These are phyloP conservation scores for Cyberlindnera meyerae DNA, from an alignment of 805 yeast genomes.

Conservation along the genomic window DNA sequence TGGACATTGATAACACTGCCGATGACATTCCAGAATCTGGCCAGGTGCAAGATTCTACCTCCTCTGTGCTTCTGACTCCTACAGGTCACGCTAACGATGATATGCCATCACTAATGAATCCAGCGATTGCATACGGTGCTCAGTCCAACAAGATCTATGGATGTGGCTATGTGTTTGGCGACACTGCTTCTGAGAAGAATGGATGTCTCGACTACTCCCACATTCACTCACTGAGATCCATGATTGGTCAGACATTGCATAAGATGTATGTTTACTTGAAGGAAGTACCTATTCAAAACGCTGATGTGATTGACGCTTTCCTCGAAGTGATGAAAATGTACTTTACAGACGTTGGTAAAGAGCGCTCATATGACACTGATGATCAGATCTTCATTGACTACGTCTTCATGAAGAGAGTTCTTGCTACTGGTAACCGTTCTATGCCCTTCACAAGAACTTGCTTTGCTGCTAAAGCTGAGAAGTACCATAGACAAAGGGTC, in stretches of 20 bases:
- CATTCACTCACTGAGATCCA: slow-evolving; percentile 57
- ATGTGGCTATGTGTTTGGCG: slow-evolving; percentile 61
- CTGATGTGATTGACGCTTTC: slow-evolving; percentile 55
- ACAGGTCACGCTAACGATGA: slow-evolving; percentile 28
- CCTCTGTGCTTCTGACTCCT: slow-evolving; percentile 30
- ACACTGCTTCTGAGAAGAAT: slow-evolving; percentile 40
- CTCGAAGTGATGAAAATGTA: slow-evolving; percentile 66
- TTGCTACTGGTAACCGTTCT: slow-evolving; percentile 55
- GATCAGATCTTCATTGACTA: slow-evolving; percentile 51
- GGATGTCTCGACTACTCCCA: slow-evolving; percentile 38
- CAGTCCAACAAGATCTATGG: slow-evolving; percentile 60
- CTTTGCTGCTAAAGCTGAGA: slow-evolving; percentile 67
- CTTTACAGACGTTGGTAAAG: slow-evolving; percentile 78
- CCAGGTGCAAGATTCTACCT: slow-evolving; percentile 30
- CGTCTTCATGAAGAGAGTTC: slow-evolving; percentile 51
- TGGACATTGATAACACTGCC: no score
- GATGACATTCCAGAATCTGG: not conserved
- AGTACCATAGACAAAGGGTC: slow-evolving; percentile 72
- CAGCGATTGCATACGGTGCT: slow-evolving; percentile 40
- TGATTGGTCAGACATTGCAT: slow-evolving; percentile 63
- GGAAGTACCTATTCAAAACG: slow-evolving; percentile 54
- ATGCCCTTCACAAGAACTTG: slow-evolving; percentile 76
- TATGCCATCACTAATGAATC: slow-evolving; percentile 44
- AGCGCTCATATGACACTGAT: slow-evolving; percentile 52
- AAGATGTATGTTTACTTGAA: slow-evolving; percentile 43